phyloP scores from a whole-genome alignment of 1,284 basidiomycete genomes.

The Rhodotorula sp. region DNA sequence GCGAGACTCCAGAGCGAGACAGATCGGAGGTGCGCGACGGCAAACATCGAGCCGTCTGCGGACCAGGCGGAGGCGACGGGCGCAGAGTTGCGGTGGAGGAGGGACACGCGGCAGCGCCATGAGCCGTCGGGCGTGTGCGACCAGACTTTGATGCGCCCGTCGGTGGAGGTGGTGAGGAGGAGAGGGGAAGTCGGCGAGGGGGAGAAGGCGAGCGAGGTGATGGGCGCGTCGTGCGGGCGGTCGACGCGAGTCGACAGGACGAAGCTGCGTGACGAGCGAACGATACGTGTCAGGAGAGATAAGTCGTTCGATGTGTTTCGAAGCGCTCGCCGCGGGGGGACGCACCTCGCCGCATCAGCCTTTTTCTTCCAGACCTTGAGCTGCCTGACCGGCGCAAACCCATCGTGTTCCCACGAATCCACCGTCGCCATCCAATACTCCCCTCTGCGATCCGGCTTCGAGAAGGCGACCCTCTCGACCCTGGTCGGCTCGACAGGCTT shows the following conservation, averaged over 20 bases:
- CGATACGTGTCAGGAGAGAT: constrained; percentile 8
- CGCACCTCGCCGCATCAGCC: constrained; percentile 50
- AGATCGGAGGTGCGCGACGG: constrained; percentile 65
- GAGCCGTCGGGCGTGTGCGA: constrained; percentile 19
- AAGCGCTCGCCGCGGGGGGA: constrained; percentile 37
- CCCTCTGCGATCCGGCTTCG: constrained; percentile 52
- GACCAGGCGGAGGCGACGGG: constrained; percentile 74
- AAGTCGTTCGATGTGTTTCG: too few relatives aligned
- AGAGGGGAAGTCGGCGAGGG: constrained; percentile 43
- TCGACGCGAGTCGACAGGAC: constrained; percentile 81
- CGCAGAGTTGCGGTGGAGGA: constrained; percentile 62
- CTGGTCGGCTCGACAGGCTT: constrained; percentile 71
- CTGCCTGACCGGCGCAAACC: constrained; percentile 62
- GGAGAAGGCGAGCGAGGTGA: constrained; percentile 65
- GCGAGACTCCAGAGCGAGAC: constrained; percentile 74
- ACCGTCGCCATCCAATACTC: constrained; percentile 84
- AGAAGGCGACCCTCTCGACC: constrained; percentile 69
- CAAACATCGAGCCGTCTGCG: constrained; percentile 79
- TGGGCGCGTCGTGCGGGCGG: constrained; percentile 71
- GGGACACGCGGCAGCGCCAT: constrained; percentile 57
- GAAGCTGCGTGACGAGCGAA: constrained; percentile 43
- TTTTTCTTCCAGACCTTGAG: constrained; percentile 92
- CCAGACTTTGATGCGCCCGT: constrained; percentile 54
- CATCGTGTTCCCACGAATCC: constrained; percentile 65
- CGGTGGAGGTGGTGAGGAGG: constrained; percentile 51